Conservation (phyloP, 2,329 filamentous ascomycete species). For the Tetracladium maxilliforme region DNA sequence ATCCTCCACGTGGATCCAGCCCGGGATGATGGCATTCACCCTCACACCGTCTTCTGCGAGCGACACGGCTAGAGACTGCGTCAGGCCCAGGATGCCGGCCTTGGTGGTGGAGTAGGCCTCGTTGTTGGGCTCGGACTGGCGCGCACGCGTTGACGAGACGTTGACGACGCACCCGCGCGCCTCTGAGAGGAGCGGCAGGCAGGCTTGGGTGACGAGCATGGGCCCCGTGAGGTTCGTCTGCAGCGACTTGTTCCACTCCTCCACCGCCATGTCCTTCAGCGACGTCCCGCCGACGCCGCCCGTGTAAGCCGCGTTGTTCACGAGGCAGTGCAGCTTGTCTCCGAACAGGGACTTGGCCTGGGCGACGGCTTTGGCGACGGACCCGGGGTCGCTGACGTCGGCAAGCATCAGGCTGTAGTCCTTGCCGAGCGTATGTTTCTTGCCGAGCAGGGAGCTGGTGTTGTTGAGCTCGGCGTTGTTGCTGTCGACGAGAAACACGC, state of each 20-base stretch:
- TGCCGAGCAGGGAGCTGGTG: slow-evolving; percentile 12
- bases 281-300: slow-evolving; percentile 14
- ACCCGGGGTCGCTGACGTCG: slow-evolving; percentile 16
- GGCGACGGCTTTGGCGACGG: slow-evolving; percentile 14
- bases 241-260: slow-evolving; percentile 20
- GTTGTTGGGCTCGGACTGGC: no score
- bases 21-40: slow-evolving; percentile 5
- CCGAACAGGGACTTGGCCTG: slow-evolving; percentile 17
- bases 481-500: slow-evolving; percentile 22
- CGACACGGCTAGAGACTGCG: slow-evolving; percentile 4
- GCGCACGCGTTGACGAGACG: no score
- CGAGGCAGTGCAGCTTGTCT: slow-evolving; percentile 20
- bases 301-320: slow-evolving; percentile 26
- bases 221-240: slow-evolving; percentile 22
- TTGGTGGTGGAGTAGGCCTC: no score
- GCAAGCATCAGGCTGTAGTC: slow-evolving; percentile 11
- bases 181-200: no score
- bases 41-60: slow-evolving; percentile 5
- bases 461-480: slow-evolving; percentile 21
- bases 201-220: no score
- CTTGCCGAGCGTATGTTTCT: slow-evolving; percentile 3
- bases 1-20: slow-evolving; percentile 6
- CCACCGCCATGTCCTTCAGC: slow-evolving; percentile 16
- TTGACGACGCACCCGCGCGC: no score
- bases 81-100: no score